A percentile compares a stretch with the other conserved stretches of the same genome.
Conservation (phyloP, 768 basidiomycete genomes). For the Boletus vinaceobasis region DNA sequence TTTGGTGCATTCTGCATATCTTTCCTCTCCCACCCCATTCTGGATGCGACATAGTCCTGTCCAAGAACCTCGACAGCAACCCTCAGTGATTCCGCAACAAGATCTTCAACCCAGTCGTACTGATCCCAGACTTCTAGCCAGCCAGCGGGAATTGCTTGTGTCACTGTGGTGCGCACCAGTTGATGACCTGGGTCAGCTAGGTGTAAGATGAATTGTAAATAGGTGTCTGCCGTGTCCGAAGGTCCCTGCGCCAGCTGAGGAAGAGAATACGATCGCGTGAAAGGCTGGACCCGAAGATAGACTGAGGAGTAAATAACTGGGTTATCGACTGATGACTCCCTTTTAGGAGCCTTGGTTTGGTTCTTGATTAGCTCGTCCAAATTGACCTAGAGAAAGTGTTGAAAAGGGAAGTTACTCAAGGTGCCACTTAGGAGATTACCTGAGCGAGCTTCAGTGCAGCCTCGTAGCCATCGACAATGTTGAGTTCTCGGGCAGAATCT, state of each 20-base stretch:
- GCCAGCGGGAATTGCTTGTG: slow-evolving; percentile 76
- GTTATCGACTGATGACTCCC: slow-evolving; percentile 37
- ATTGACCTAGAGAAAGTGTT: slow-evolving; percentile 54
- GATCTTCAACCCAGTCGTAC: slow-evolving; percentile 95
- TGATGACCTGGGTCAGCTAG: slow-evolving; percentile 77
- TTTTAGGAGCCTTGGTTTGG: slow-evolving; percentile 39
- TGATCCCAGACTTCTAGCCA: slow-evolving; percentile 92
- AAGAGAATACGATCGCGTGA: slow-evolving; percentile 54
- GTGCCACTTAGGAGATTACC: slow-evolving; percentile 37
- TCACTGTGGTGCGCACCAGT: slow-evolving; percentile 70
- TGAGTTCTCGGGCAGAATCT: slow-evolving; percentile 61
- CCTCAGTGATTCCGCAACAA: slow-evolving; percentile 82
- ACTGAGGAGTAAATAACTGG: slow-evolving; percentile 86
- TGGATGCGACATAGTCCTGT: slow-evolving; percentile 82
- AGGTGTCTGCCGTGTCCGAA: slow-evolving; percentile 27
- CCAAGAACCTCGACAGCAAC: slow-evolving; percentile 87
- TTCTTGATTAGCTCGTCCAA: slow-evolving; percentile 71
- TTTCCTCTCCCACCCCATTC: slow-evolving; percentile 77
- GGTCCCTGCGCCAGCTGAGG: slow-evolving; percentile 30
- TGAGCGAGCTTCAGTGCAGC: slow-evolving; percentile 83
- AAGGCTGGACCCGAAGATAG: slow-evolving; percentile 92
- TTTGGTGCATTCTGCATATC: neutral
- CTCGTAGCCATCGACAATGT: slow-evolving; percentile 80
- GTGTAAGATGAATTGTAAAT: slow-evolving; percentile 62
- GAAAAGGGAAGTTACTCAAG: neutral